Evolutionary conservation across 2,329 filamentous ascomycete genomes (phyloP), one percentile per base, ranked within the genome.

Genomic region (Cladosporium sp.): DNA sequence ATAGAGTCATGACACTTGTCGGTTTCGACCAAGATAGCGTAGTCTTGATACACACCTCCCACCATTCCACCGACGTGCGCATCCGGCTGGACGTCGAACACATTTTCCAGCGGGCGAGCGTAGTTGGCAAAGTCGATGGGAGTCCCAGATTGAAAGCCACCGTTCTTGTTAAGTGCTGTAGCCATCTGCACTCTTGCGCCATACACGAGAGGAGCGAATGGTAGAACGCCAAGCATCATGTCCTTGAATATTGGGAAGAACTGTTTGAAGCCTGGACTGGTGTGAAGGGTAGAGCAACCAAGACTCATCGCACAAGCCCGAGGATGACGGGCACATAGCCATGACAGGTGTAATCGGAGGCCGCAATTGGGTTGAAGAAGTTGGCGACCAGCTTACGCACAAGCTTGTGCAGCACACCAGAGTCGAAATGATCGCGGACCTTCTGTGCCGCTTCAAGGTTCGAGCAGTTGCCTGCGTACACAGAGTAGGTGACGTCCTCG

Each of bases 401-500:
- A 14, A 57, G 35, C 9, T 46, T 52, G 33, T 48, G 46, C 18
- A 57, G 35, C 16, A 52, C 19, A 16, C 54, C 54, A 11, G 53
- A 54, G 38, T 57, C 56, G 4, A 57, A 43, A n/a, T 54, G 50
- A 7, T 49, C 43, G 14, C 56, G 51, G 19, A 57, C 46, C 3
- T 14, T 14, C 32, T 50, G 32, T n/a, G 28, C 41, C 1, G 54
- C 51, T 11, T 45, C 41, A 10, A 28, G 9, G 32, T 35, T 32
- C 6, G 54, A 54, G 38, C 51, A 56, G 9, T 52, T 22, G 8
- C 42, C 19, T 9, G 46, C 43, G 28, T 48, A 54, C 8, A 56
- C 11, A 6, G 54, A 56, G 51, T 56, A 54, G 31, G 11, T 33
- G 37, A 52, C 58, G 57, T 51, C 56, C 57, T 42, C 57, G 50